Conservation (phyloP, 169 alveolate genomes). For the Eimeria zaria region DNA sequence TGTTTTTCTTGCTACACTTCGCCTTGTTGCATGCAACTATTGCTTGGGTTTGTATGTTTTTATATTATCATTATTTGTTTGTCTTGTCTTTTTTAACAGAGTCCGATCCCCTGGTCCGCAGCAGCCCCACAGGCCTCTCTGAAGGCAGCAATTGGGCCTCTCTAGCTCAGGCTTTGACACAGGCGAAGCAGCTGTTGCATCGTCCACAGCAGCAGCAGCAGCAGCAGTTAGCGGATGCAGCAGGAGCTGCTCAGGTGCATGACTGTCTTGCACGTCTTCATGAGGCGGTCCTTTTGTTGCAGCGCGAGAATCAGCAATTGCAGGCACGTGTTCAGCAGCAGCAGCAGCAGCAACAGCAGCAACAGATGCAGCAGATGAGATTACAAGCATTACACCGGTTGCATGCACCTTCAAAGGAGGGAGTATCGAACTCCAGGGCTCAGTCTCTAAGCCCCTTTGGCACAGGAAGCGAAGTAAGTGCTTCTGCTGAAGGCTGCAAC, state of each 20-base stretch:
- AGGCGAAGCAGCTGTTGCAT: constrained; percentile 73
- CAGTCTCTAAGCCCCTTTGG: constrained; percentile 55
- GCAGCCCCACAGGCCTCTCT: constrained; percentile 26
- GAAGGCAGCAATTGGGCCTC: constrained; percentile 17
- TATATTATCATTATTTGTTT: neutral
- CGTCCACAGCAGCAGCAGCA: constrained; percentile 47
- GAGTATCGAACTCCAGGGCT: constrained; percentile 12
- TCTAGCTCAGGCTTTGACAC: constrained; percentile 11
- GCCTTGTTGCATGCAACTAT: neutral
- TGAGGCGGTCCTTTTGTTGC: constrained; percentile 39
- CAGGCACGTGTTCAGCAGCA: constrained; percentile 52
- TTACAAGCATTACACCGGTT: constrained; percentile 5
- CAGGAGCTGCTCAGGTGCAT: constrained; percentile 60
- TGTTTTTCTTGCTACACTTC: too few relatives aligned
- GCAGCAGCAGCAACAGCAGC: constrained; percentile 73
- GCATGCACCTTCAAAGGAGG: constrained; percentile 30
- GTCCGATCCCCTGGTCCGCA: constrained; percentile 45
- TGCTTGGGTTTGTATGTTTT: neutral
- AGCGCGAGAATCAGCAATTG: constrained; percentile 59
- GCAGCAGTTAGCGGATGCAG: constrained; percentile 44
- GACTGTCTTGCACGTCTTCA: constrained; percentile 36
- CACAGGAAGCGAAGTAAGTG: constrained; percentile 38
- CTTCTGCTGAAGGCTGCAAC: constrained; percentile 26
- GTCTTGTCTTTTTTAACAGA: neutral
- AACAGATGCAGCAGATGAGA: constrained; percentile 52